Conservation (phyloP, 345 rosid species). For the Camelina laxa region DNA sequence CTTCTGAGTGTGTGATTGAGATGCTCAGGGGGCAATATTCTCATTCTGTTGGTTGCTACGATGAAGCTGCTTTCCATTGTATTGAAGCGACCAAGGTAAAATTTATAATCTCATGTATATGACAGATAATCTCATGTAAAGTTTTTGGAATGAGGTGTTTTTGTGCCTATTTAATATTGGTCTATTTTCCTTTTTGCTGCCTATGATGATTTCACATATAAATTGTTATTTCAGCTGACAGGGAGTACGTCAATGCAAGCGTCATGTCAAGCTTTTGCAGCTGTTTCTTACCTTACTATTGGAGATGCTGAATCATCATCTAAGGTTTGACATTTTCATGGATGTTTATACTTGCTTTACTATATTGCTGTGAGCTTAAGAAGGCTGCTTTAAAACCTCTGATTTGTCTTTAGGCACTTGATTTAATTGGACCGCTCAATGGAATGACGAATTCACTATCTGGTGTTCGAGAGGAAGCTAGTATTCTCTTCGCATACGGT, state of each 20-base stretch:
- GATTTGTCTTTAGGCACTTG: slow-evolving; percentile 71
- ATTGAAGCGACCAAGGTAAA: slow-evolving; percentile 87
- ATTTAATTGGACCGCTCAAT: slow-evolving; percentile 85
- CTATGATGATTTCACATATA: slow-evolving; percentile 5
- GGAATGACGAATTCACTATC: slow-evolving; percentile 77
- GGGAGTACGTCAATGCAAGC: slow-evolving; percentile 92
- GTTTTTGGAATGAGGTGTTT: slow-evolving; percentile 18
- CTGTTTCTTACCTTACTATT: slow-evolving; percentile 84
- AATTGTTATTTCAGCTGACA: slow-evolving; percentile 62
- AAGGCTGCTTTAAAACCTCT: slow-evolving; percentile 19
- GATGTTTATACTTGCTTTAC: slow-evolving; percentile 21
- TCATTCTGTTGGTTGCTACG: slow-evolving; percentile 92
- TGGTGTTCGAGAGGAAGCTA: slow-evolving; percentile 92
- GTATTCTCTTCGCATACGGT: slow-evolving; percentile 91
- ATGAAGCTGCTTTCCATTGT: slow-evolving; percentile 94
- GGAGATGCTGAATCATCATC: slow-evolving; percentile 97
- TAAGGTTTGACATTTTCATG: slow-evolving; percentile 55
- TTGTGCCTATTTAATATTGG: neutral
- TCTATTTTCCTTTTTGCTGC: neutral
- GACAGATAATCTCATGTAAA: slow-evolving; percentile 3
- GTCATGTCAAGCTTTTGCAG: slow-evolving; percentile 91
- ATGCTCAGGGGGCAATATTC: slow-evolving; percentile 99
- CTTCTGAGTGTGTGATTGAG: slow-evolving; percentile 87
- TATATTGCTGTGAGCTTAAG: slow-evolving; percentile 1
- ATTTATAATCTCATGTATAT: neutral